Conservation (phyloP, 1,284 basidiomycete genomes). For the Apiotrichum laibachii region DNA sequence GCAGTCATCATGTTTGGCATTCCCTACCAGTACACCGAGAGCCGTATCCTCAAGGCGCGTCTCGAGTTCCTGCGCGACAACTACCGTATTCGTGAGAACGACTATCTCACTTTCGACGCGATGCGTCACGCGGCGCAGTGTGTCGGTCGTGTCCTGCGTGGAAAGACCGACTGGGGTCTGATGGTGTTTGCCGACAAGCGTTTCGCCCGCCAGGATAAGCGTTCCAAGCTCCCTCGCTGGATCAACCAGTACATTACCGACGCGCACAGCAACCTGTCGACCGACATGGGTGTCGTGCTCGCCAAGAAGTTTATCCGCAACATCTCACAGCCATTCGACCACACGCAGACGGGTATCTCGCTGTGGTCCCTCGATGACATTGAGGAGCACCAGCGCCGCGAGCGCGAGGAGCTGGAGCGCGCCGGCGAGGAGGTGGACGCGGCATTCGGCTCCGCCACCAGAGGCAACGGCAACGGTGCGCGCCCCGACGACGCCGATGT, state of each 20-base stretch:
- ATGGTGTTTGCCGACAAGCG: conserved; percentile 99
- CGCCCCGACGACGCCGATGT: conserved; percentile 23
- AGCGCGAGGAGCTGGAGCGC: conserved; percentile 38
- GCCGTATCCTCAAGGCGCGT: conserved; percentile 93
- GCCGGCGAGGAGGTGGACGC: conserved; percentile 27
- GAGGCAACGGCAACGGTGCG: conserved; percentile 13
- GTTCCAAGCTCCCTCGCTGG: conserved; percentile 96
- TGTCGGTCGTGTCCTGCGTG: conserved; percentile 93
- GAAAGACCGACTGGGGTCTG: conserved; percentile 98
- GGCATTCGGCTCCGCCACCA: conserved; percentile 20
- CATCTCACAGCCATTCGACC: conserved; percentile 94
- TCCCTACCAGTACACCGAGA: conserved; percentile 98
- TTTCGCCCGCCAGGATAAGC: conserved; percentile 94
- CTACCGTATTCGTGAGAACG: conserved; percentile 95
- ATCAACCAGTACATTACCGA: conserved; percentile 99
- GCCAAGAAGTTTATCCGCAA: conserved; percentile 96
- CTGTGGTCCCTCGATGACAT: conserved; percentile 71
- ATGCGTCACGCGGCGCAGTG: conserved; percentile 99
- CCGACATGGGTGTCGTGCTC: conserved; percentile 95
- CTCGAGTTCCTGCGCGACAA: conserved; percentile 98
- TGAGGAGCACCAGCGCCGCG: conserved; percentile 43
- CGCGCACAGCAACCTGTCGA: conserved; percentile 93
- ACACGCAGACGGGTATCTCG: conserved; percentile 90
- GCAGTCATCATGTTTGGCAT: conserved; percentile 99
- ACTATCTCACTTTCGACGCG: conserved; percentile 98